These are phyloP conservation scores for Talaromyces sp. DNA, from an alignment of 2,329 filamentous ascomycete genomes.

Conservation along the genomic window DNA sequence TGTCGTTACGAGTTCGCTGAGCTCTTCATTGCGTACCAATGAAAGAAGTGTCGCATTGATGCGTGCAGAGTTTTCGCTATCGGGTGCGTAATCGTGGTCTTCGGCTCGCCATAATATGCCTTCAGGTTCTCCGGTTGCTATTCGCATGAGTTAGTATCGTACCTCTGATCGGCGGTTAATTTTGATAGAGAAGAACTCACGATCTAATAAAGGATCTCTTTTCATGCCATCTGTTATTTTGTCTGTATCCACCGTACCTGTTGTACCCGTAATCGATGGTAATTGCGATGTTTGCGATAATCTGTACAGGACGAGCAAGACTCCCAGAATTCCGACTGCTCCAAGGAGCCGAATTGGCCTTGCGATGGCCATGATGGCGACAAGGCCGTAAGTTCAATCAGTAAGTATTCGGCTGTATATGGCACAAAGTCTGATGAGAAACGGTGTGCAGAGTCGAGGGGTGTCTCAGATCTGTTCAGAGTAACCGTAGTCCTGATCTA, in stretches of 20 bases:
- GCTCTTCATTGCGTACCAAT: slow-evolving; percentile 87
- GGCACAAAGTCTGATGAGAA: background rate
- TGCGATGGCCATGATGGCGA: slow-evolving; percentile 23
- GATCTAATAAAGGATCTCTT: slow-evolving; percentile 80
- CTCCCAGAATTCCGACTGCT: slow-evolving; percentile 24
- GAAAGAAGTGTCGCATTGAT: slow-evolving; percentile 92
- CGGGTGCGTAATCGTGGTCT: slow-evolving; percentile 71
- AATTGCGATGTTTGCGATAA: slow-evolving; percentile 38
- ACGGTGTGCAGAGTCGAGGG: background rate
- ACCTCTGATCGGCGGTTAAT: background rate
- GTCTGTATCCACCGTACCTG: slow-evolving; percentile 29
- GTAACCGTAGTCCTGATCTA: background rate
- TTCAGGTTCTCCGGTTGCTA: slow-evolving; percentile 81
- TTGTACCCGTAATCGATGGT: slow-evolving; percentile 38
- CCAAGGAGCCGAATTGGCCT: slow-evolving; percentile 20
- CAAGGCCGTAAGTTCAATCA: background rate
- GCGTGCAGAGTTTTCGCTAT: slow-evolving; percentile 71
- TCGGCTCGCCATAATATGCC: slow-evolving; percentile 70
- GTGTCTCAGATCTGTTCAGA: background rate
- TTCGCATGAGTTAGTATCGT: slow-evolving; percentile 22
- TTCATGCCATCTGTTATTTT: slow-evolving; percentile 55
- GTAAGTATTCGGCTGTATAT: background rate
- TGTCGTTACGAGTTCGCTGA: slow-evolving; percentile 76
- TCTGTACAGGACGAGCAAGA: slow-evolving; percentile 66
- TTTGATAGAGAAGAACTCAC: slow-evolving; percentile 51